phyloP scores from a whole-genome alignment of 345 rosid genomes.

The Nephelium lappaceum region DNA sequence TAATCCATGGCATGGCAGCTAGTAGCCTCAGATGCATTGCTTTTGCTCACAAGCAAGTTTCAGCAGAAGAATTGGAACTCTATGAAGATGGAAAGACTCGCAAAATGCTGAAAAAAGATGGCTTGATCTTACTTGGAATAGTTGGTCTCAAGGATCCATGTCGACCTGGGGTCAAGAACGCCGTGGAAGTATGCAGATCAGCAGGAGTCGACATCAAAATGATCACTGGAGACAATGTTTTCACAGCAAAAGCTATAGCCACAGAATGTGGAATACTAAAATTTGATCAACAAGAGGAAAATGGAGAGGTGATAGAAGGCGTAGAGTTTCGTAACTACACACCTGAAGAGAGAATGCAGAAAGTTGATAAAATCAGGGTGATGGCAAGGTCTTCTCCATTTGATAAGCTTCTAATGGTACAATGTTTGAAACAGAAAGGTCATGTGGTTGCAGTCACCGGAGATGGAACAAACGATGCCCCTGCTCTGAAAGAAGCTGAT shows the following conservation, averaged over 20 bases:
- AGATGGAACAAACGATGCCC: constrained; percentile 71
- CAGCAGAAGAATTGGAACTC: constrained; percentile 23
- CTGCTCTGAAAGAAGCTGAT: constrained; percentile 66
- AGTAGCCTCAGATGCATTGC: constrained; percentile 70
- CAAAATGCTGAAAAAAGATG: constrained; percentile 41
- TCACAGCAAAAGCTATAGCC: constrained; percentile 78
- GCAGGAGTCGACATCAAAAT: constrained; percentile 69
- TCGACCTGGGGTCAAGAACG: constrained; percentile 56
- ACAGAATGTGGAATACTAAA: constrained; percentile 63
- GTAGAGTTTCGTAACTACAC: constrained; percentile 55
- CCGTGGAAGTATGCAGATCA: constrained; percentile 55
- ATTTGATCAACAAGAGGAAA: constrained; percentile 30
- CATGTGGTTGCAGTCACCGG: constrained; percentile 68
- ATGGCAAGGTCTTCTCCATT: constrained; percentile 78
- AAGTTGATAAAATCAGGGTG: constrained; percentile 52
- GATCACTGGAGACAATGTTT: constrained; percentile 74
- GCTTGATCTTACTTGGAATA: constrained; percentile 51
- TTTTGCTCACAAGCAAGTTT: constrained; percentile 52
- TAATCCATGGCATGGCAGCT: constrained; percentile 58
- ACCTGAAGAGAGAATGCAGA: constrained; percentile 49
- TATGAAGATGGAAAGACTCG: neutral
- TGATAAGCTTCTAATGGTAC: constrained; percentile 75
- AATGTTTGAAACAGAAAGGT: constrained; percentile 62
- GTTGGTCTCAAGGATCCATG: constrained; percentile 76
- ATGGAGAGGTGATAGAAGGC: constrained; percentile 55